Percentiles rank a stretch among this genome's conserved stretches.
Evolutionary conservation across 495 filamentous ascomycete genomes (phyloP).

Genomic region (Penicillium macrosclerotiorum): DNA sequence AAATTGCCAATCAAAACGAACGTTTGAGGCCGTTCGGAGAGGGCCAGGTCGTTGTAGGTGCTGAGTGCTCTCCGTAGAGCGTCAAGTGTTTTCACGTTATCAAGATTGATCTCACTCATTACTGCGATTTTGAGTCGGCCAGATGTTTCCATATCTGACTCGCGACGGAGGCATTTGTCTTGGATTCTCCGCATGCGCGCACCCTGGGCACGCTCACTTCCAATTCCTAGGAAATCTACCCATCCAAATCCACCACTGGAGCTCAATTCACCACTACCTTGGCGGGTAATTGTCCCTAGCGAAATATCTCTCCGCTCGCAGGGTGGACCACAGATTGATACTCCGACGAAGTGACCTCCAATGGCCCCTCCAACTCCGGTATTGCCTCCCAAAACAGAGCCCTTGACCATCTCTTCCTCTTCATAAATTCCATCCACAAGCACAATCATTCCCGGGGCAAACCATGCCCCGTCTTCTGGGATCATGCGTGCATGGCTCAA

Average conservation of each 20-base stretch:
- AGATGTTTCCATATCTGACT: slow-evolving; percentile 27
- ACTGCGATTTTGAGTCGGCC: slow-evolving; percentile 60
- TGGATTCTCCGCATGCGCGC: slow-evolving; percentile 77
- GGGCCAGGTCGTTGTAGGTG: slow-evolving; percentile 53
- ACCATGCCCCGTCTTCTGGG: slow-evolving; percentile 85
- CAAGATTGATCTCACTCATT: slow-evolving; percentile 79
- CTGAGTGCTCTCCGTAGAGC: slow-evolving; percentile 74
- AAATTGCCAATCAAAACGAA: slow-evolving; percentile 88
- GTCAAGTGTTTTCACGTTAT: slow-evolving; percentile 71
- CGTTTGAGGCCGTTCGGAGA: slow-evolving; percentile 62
- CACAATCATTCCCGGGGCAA: slow-evolving; percentile 91
- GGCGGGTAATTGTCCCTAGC: slow-evolving; percentile 63
- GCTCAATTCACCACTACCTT: slow-evolving; percentile 48
- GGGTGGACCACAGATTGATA: slow-evolving; percentile 85
- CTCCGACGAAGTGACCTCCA: slow-evolving; percentile 83
- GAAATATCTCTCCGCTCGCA: slow-evolving; percentile 80
- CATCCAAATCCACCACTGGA: slow-evolving; percentile 86
- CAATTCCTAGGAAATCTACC: slow-evolving; percentile 92
- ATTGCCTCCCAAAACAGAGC: slow-evolving; percentile 66
- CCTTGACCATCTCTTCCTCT: slow-evolving; percentile 72
- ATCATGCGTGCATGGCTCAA: slow-evolving; percentile 76
- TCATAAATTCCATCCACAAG: slow-evolving; percentile 92
- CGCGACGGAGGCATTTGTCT: slow-evolving; percentile 31
- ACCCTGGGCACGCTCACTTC: slow-evolving; percentile 83
- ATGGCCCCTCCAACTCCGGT: slow-evolving; percentile 84